These are phyloP conservation scores for Pseudomonodictys pantanalensis DNA, from an alignment of 495 filamentous ascomycete species.

Conservation along the genomic window DNA sequence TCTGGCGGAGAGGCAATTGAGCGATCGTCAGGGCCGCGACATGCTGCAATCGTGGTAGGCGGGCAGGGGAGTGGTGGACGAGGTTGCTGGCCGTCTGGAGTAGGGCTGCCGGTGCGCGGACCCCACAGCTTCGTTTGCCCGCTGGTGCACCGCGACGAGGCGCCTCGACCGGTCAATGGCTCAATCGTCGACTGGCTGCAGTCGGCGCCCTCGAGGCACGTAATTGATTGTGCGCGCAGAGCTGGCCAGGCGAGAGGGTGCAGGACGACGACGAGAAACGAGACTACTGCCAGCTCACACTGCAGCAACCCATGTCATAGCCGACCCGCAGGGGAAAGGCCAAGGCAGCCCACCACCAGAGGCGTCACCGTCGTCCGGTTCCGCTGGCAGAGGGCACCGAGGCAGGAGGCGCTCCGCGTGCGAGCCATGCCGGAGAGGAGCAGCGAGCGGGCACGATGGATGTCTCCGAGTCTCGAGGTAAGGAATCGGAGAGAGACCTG, in stretches of 20 bases:
- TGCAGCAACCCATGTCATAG: neutral
- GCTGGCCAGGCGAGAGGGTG: neutral
- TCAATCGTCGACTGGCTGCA: neutral
- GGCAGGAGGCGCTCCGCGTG: neutral
- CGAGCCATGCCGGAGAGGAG: neutral
- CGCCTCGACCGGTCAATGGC: too few species aligned
- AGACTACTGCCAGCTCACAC: neutral
- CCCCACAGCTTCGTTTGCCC: too few species aligned
- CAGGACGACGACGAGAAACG: too few species aligned
- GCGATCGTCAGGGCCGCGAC: neutral
- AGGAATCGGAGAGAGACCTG: neutral
- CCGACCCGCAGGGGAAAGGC: neutral
- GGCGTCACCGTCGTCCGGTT: neutral
- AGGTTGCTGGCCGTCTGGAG: too few species aligned
- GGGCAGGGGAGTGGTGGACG: too few species aligned
- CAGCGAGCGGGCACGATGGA: neutral
- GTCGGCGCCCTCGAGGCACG: neutral
- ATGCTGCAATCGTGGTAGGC: neutral
- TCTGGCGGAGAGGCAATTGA: neutral
- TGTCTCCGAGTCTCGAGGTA: neutral
- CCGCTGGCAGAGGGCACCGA: neutral
- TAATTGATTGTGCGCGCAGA: conserved; percentile 1
- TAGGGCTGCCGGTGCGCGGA: too few species aligned
- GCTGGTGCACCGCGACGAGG: too few species aligned
- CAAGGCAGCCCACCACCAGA: neutral